A percentile compares a stretch with the other conserved stretches of the same genome.
Evolutionary conservation across 495 filamentous ascomycete species (phyloP).

Genomic region (Terfezia claveryi): DNA sequence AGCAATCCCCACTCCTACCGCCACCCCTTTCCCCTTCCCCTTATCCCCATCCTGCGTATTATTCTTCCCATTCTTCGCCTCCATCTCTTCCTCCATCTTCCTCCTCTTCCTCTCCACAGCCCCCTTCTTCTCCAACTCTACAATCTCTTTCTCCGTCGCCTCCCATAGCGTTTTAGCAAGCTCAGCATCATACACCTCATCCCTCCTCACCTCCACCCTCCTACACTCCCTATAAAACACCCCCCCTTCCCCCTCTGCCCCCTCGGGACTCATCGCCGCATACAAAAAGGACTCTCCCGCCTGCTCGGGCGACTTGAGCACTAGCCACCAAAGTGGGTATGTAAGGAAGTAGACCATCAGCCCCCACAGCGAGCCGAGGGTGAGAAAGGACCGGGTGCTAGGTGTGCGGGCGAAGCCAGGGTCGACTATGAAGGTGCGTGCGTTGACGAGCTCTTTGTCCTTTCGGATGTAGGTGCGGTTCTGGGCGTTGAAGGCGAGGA

Average conservation of each 20-base stretch:
- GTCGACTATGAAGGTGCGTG: slow-evolving; percentile 63
- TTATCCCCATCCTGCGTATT: slow-evolving; percentile 21
- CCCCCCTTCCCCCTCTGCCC: slow-evolving; percentile 40
- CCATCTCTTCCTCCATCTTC: slow-evolving; percentile 23
- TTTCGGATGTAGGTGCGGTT: slow-evolving; percentile 59
- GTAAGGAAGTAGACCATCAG: slow-evolving; percentile 52
- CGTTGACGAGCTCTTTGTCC: slow-evolving; percentile 57
- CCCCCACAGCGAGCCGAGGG: slow-evolving; percentile 62
- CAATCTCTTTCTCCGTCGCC: slow-evolving; percentile 63
- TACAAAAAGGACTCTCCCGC: slow-evolving; percentile 73
- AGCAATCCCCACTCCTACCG: slow-evolving; percentile 20
- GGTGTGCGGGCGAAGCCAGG: slow-evolving; percentile 68
- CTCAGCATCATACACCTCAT: slow-evolving; percentile 57
- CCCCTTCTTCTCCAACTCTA: slow-evolving; percentile 58
- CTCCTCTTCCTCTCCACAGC: slow-evolving; percentile 48
- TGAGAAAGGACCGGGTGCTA: slow-evolving; percentile 68
- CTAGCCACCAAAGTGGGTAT: slow-evolving; percentile 65
- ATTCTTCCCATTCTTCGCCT: slow-evolving; percentile 24
- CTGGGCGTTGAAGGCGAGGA: slow-evolving; percentile 71
- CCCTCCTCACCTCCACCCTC: slow-evolving; percentile 35
- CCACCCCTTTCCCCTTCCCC: slow-evolving; percentile 21
- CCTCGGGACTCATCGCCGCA: slow-evolving; percentile 58
- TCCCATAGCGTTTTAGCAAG: slow-evolving; percentile 71
- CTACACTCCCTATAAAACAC: slow-evolving; percentile 72
- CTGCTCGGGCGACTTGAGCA: slow-evolving; percentile 60